phyloP scores from a whole-genome alignment of 2,329 filamentous ascomycete species.

The Fusarium gaditjirri region DNA sequence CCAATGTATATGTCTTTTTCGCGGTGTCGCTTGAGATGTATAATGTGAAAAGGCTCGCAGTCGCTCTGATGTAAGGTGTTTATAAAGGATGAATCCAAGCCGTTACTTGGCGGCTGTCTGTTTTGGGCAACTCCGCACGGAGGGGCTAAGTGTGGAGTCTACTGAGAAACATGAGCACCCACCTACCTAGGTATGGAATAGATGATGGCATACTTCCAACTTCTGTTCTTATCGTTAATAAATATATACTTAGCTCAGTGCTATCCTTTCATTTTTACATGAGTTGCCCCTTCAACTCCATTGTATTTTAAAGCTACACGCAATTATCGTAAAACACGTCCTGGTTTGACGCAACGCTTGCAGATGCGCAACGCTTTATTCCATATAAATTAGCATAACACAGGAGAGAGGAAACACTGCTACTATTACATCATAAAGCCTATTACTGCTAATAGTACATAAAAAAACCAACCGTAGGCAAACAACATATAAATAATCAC shows the following conservation, averaged over 20 bases:
- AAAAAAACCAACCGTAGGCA: not conserved
- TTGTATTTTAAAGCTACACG: too few relatives aligned
- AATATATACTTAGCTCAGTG: not conserved
- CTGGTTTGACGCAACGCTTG: accelerated
- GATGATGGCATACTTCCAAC: not conserved
- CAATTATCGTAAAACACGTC: too few relatives aligned
- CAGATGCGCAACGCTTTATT: not conserved
- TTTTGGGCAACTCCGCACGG: slow-evolving; percentile 45
- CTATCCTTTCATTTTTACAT: too few relatives aligned
- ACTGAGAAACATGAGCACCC: not conserved
- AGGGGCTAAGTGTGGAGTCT: slow-evolving; percentile 15
- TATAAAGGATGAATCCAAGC: slow-evolving; percentile 7
- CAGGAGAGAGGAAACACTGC: not conserved
- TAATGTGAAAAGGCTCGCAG: slow-evolving; percentile 1
- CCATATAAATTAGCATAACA: too few relatives aligned
- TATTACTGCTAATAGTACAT: not conserved
- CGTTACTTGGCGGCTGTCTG: slow-evolving; percentile 9
- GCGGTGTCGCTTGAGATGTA: not conserved
- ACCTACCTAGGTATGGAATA: not conserved
- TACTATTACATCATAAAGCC: accelerated
- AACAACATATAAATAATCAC: not conserved
- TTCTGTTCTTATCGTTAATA: not conserved
- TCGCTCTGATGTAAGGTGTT: not conserved
- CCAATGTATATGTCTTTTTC: not conserved
- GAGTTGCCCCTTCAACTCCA: not conserved